Evolutionary conservation across 2,329 filamentous ascomycete genomes (phyloP).

Genomic region (Didymella glomerata): DNA sequence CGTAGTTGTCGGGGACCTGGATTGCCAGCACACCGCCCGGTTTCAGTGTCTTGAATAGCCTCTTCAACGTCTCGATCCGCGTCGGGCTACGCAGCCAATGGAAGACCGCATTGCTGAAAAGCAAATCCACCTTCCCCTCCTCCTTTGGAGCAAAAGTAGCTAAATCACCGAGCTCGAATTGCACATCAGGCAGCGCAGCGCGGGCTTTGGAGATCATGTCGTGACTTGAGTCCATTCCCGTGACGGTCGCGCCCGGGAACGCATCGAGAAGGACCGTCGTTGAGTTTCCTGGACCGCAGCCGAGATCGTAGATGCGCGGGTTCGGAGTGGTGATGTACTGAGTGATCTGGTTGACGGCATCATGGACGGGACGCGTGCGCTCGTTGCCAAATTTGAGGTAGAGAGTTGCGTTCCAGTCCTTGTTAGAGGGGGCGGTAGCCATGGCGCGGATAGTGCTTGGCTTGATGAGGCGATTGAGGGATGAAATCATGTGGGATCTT

Average conservation of each 20-base stretch:
- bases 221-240: conserved; percentile 63
- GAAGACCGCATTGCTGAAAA: conserved; percentile 67
- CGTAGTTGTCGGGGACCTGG: conserved; percentile 63
- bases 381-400: conserved; percentile 65
- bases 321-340: conserved; percentile 36
- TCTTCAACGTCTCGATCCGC: conserved; percentile 57
- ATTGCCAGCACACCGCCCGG: conserved; percentile 62
- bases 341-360: conserved; percentile 61
- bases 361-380: conserved; percentile 62
- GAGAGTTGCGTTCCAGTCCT: conserved; percentile 65
- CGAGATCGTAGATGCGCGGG: conserved; percentile 64
- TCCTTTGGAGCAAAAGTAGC: conserved; percentile 48
- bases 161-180: conserved; percentile 61
- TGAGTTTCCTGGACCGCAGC: conserved; percentile 69
- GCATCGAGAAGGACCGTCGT: conserved; percentile 59
- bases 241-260: conserved; percentile 59
- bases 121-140: conserved; percentile 41
- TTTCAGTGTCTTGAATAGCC: conserved; percentile 53
- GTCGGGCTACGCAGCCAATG: conserved; percentile 62
- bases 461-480: background rate
- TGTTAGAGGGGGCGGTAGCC: conserved; percentile 18
- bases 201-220: conserved; percentile 64
- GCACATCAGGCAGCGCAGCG: conserved; percentile 49
- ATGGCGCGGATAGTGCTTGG: conserved; percentile 9
- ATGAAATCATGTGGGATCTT: background rate